Conservation (phyloP, 495 filamentous ascomycete genomes). For the Chaetomium tenue region DNA sequence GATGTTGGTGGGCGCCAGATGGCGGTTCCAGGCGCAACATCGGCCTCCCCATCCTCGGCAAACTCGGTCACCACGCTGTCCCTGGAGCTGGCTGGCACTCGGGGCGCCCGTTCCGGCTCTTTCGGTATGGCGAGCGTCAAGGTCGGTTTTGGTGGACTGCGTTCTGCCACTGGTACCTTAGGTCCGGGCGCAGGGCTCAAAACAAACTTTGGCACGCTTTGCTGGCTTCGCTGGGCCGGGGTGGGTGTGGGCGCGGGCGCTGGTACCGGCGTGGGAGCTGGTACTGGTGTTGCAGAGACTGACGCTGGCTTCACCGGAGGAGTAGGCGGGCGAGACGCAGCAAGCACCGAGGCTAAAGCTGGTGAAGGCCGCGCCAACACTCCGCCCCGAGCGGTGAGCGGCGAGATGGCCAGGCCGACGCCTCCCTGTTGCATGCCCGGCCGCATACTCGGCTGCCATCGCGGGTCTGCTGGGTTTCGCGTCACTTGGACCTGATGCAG, state of each 20-base stretch:
- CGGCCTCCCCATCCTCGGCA: conserved; percentile 47
- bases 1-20: conserved; percentile 45
- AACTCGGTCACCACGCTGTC: conserved; percentile 49
- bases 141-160: conserved; percentile 34
- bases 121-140: conserved; percentile 39
- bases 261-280: background rate
- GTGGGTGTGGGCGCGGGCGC: too few species aligned
- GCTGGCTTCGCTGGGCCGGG: background rate
- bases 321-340: background rate
- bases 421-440: conserved; percentile 1
- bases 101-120: conserved; percentile 11
- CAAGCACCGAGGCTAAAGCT: background rate
- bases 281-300: background rate
- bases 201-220: conserved; percentile 9
- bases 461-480: conserved; percentile 26
- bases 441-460: conserved; percentile 19
- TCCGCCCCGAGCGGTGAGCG: conserved; percentile 3
- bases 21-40: conserved; percentile 32
- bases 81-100: conserved; percentile 26
- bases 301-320: background rate
- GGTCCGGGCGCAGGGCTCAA: conserved; percentile 19
- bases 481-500: conserved; percentile 31
- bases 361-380: conserved; percentile 6
- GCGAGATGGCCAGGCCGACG: conserved; percentile 46
- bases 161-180: conserved; percentile 24